Base-by-base conservation (phyloP, 139 green algal genomes). In the Volvox africanus region DNA sequence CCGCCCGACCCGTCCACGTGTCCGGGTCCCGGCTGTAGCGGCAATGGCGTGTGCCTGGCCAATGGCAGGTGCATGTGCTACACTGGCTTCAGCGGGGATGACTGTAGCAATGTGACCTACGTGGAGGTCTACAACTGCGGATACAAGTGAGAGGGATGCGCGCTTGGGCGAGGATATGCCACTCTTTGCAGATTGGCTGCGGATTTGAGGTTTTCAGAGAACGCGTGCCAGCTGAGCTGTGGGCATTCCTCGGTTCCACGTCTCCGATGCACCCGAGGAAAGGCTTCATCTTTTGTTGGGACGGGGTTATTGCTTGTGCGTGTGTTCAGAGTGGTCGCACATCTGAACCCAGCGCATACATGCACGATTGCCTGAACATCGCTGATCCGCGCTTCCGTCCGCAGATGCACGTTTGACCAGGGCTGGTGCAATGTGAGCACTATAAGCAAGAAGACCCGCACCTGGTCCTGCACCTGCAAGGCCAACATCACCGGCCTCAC, bases 371-470 rank as follows among this genome's bases (percentile, higher is more conserved):
- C 44, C 44, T 55, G 9, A 9, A 55, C 44, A 55, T 9, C 9
- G 44, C 67, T 28, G 67, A 75, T 28, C 22, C 67, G 67, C 67
- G 24, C 67, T 28, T 26, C 22, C 11, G 24, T 28, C 3, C 67
- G 71, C 86, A 90, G 86, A 69, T 93, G 91, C 86, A 93, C 86
- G 5, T 93, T 93, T 55, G 86, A 92, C 79, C 86, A 91, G 76
- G 91, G 91, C 24, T 65, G 50, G 11, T 93, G 91, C 86, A 77
- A 79, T 33, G 37, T 88, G 20, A 85, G 76, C 32, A 83, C 50
- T 28, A n/a, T 68, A 30, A 1, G 30, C 21, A 67, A 76, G 44
- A 55, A 14, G 44, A 89, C 61, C 22, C 91, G 84, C 62, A 86
- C 78, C 71, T 92, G 82, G 78, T 35, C 30, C 55, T 93, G 91